Conservation (phyloP, 495 filamentous ascomycete genomes). For the Tuber brumale region DNA sequence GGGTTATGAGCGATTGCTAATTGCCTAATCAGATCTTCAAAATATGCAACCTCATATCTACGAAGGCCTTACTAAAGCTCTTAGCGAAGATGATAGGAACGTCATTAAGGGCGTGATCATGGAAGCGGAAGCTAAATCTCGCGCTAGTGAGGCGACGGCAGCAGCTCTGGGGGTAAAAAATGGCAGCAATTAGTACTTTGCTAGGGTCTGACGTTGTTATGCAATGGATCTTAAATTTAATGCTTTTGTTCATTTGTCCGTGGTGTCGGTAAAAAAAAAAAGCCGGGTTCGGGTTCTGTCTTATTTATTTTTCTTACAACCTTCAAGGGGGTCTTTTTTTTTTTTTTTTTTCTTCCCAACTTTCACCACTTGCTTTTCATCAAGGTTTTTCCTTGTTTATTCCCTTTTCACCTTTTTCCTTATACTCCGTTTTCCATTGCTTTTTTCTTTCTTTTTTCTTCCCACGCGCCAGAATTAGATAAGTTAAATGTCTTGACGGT, state of each 20-base stretch:
- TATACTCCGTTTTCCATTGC: not conserved
- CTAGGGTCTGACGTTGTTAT: not conserved
- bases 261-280: conserved; percentile 4
- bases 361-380: not conserved
- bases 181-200: conserved; percentile 11
- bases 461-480: not conserved
- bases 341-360: not conserved
- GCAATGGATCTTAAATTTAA: not conserved
- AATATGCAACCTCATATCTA: conserved; percentile 88
- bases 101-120: conserved; percentile 63
- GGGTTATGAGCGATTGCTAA: conserved; percentile 21
- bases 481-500: conserved; percentile 4
- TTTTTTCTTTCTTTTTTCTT: not conserved
- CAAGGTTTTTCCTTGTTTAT: conserved; percentile 10
- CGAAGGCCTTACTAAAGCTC: conserved; percentile 65
- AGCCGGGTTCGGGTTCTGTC: conserved; percentile 23
- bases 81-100: conserved; percentile 72
- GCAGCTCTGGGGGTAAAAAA: conserved; percentile 27
- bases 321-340: conserved; percentile 7
- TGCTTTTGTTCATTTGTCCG: conserved; percentile 3
- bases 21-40: conserved; percentile 61
- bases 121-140: conserved; percentile 43
- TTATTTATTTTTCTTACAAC: conserved; percentile 23
- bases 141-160: conserved; percentile 33
- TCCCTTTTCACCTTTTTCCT: conserved; percentile 2